These are phyloP conservation scores for Erythrophleum fordii DNA, from an alignment of 306 rosid species.

Conservation along the genomic window DNA sequence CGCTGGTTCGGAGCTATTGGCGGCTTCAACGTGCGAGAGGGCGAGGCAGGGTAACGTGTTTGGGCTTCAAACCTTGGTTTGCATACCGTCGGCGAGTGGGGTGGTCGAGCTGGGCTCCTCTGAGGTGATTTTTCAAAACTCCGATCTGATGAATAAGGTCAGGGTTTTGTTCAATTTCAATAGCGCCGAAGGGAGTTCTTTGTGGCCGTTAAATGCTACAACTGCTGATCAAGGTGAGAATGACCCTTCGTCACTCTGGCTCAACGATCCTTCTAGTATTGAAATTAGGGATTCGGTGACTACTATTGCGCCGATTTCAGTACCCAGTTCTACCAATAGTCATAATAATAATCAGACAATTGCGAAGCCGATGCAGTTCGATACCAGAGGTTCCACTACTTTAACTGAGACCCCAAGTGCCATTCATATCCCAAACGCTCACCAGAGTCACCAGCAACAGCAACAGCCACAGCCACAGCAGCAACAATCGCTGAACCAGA, in stretches of 20 bases:
- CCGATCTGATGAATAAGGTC: slow-evolving; percentile 64
- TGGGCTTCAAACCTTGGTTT: slow-evolving; percentile 77
- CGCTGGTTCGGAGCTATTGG: slow-evolving; percentile 59
- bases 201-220: slow-evolving; percentile 47
- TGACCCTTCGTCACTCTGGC: slow-evolving; percentile 11
- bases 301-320: neutral
- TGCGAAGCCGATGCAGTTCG: neutral
- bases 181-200: slow-evolving; percentile 45
- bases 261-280: neutral
- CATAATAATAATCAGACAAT: neutral
- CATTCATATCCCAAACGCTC: neutral
- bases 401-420: neutral
- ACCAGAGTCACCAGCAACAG: neutral
- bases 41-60: slow-evolving; percentile 67
- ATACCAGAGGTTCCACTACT: neutral
- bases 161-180: slow-evolving; percentile 63
- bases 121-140: slow-evolving; percentile 52
- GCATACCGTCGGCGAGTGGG: slow-evolving; percentile 76
- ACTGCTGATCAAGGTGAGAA: slow-evolving; percentile 10
- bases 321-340: neutral
- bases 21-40: slow-evolving; percentile 66
- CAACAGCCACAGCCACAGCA: neutral
- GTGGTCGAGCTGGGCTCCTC: slow-evolving; percentile 92
- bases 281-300: slow-evolving; percentile 12
- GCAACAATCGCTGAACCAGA: neutral